These are phyloP conservation scores for Alliaria petiolata DNA, from an alignment of 345 rosid genomes.

Conservation along the genomic window DNA sequence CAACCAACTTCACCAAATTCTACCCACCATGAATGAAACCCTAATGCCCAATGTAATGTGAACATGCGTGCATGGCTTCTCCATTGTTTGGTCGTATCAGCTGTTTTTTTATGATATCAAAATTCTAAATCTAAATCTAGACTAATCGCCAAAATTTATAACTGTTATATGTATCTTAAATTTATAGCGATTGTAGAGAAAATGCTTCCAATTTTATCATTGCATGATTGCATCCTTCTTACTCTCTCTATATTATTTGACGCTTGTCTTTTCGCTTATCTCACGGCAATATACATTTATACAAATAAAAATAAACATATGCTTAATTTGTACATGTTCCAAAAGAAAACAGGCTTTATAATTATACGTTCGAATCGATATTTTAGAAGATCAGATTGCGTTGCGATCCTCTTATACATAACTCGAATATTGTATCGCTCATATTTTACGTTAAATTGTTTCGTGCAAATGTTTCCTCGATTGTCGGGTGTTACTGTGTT, in stretches of 20 bases:
- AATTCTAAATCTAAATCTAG: background rate
- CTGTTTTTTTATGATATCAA: background rate
- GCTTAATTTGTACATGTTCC: background rate
- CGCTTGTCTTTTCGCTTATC: conserved; percentile 12
- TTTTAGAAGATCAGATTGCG: background rate
- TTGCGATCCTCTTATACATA: conserved; percentile 8
- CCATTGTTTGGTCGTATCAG: background rate
- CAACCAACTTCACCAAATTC: conserved; percentile 99
- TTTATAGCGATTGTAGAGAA: background rate
- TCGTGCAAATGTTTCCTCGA: conserved; percentile 21
- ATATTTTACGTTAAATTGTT: conserved; percentile 10
- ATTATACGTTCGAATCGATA: background rate
- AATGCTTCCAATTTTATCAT: background rate
- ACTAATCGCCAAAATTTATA: background rate
- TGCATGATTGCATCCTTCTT: background rate
- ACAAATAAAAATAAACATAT: background rate
- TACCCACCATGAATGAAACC: conserved; percentile 64
- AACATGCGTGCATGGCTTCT: conserved; percentile 33
- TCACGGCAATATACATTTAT: background rate
- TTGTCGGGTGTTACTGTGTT: conserved; percentile 3
- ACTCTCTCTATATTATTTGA: background rate
- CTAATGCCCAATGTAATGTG: conserved; percentile 33
- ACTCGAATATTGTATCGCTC: conserved; percentile 12
- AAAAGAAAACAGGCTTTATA: background rate
- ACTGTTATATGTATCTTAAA: background rate